Evolutionary conservation across 2,329 filamentous ascomycete genomes (phyloP).

Genomic region (Aspergillus jensenii): DNA sequence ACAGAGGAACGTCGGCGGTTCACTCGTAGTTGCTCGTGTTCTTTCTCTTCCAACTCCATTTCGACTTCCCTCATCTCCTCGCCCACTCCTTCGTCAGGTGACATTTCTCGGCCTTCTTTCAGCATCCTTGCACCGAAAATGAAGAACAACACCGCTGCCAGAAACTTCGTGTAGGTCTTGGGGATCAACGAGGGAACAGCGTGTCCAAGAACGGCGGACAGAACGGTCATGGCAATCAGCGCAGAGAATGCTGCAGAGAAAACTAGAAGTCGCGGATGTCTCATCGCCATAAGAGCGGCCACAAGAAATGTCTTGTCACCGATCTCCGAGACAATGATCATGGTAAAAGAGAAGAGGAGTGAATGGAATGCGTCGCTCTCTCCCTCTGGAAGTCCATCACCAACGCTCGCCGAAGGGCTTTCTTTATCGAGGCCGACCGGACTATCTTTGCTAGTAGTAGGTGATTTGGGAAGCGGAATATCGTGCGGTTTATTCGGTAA

Average conservation of each 20-base stretch:
- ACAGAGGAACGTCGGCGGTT: conserved; percentile 66
- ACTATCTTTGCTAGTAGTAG: conserved; percentile 42
- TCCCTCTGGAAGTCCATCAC: conserved; percentile 33
- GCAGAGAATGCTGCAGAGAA: conserved; percentile 94
- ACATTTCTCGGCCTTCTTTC: conserved; percentile 84
- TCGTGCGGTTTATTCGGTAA: conserved; percentile 78
- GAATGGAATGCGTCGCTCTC: conserved; percentile 74
- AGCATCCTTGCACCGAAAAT: conserved; percentile 84
- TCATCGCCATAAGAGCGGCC: conserved; percentile 98
- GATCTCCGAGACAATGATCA: conserved; percentile 96
- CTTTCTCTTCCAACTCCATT: conserved; percentile 88
- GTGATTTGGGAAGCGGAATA: conserved; percentile 65
- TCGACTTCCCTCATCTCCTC: conserved; percentile 99
- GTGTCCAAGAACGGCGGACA: conserved; percentile 90
- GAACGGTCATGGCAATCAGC: conserved; percentile 87
- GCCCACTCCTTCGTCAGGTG: conserved; percentile 83
- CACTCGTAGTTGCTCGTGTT: conserved; percentile 69
- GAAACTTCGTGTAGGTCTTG: conserved; percentile 84
- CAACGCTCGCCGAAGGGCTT: conserved; percentile 32
- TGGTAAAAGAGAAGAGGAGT: conserved; percentile 86
- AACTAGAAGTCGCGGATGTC: conserved; percentile 87
- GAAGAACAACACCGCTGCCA: conserved; percentile 82
- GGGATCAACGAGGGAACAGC: conserved; percentile 87
- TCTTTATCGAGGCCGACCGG: conserved; percentile 31
- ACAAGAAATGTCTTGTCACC: conserved; percentile 99